Base-by-base conservation (phyloP, 129 eudicot genomes). In the Deinandra increscens region DNA sequence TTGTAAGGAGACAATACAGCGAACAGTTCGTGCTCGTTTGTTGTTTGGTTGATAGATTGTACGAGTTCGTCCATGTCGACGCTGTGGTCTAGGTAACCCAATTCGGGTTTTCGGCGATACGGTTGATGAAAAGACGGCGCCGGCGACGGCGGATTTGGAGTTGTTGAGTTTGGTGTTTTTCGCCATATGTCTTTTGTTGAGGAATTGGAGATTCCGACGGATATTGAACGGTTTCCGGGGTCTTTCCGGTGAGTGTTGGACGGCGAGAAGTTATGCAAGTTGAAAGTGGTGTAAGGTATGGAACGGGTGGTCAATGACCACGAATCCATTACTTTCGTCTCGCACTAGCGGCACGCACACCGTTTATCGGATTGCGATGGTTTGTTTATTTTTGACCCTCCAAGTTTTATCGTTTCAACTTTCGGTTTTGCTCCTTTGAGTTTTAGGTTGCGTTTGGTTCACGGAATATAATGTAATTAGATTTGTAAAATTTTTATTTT, bases 41-140 rank as follows among this genome's bases (percentile, higher is more conserved):
- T 18, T 8, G 98, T 86, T 66, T 86, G 91, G 13, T 76, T 53
- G 13, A 91, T 88, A 0, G 89, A 74, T 4, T 64, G 43, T 7
- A 91, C 11, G 12, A 91, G 76, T 14, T 88, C 95, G 9, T 88
- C 94, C 96, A 86, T 80, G 83, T 91, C 87, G 7, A 91, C 77
- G 70, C 79, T 82, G 80, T 79, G 95, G 68, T 86, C 96, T 31
- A 88, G 36, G 74, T 68, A 65, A 13, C 55, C 50, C 17, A 3
- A 6, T 11, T 67, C 78, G 55, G 75, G 84, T 23, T 66, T 76
- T 22, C 89, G 84, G n/a, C 86, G 86, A 38, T 80, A 86, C 4
- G 84, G 79, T 39, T 78, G 82, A 68, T 34, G 78, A 20, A 79
- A 64, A 23, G 85, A 38, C 5, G 39, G 39, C 0, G 2, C 39